Evolutionary conservation across 805 yeast species (phyloP).

Genomic region (Starmera pachycereana): DNA sequence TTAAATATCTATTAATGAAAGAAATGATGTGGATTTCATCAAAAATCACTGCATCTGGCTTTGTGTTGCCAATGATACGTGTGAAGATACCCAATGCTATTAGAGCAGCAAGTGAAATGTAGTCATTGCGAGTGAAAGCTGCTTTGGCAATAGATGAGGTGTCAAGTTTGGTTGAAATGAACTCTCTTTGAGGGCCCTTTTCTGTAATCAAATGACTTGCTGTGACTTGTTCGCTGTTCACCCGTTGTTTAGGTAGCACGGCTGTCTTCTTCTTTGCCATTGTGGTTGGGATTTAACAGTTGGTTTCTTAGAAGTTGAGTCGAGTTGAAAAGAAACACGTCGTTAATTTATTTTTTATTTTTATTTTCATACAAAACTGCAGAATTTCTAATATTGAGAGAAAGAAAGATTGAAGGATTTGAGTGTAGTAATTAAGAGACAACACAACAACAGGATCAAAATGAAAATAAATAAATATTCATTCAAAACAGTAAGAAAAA

Average conservation of each 20-base stretch:
- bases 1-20: constrained; percentile 33
- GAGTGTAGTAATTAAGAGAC: no score
- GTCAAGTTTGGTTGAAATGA: constrained; percentile 17
- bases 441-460: no score
- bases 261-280: constrained; percentile 9
- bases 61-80: constrained; percentile 24
- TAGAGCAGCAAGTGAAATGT: constrained; percentile 13
- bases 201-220: constrained; percentile 12
- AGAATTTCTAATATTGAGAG: no score
- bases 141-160: constrained; percentile 9
- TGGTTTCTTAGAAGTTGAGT: no score
- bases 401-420: no score
- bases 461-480: no score
- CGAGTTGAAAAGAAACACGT: no score
- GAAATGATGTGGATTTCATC: constrained; percentile 37
- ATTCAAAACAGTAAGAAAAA: no score
- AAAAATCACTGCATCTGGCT: constrained; percentile 33
- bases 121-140: constrained; percentile 12
- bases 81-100: constrained; percentile 11
- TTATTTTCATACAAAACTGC: no score
- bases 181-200: constrained; percentile 24
- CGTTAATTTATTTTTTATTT: no score
- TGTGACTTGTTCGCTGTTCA: constrained; percentile 6
- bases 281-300: neutral
- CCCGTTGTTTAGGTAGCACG: neutral